Percentiles rank a stretch among this genome's conserved stretches.
Conservation (phyloP, 1,284 basidiomycete genomes). For the Boletellus dicymbophilus region DNA sequence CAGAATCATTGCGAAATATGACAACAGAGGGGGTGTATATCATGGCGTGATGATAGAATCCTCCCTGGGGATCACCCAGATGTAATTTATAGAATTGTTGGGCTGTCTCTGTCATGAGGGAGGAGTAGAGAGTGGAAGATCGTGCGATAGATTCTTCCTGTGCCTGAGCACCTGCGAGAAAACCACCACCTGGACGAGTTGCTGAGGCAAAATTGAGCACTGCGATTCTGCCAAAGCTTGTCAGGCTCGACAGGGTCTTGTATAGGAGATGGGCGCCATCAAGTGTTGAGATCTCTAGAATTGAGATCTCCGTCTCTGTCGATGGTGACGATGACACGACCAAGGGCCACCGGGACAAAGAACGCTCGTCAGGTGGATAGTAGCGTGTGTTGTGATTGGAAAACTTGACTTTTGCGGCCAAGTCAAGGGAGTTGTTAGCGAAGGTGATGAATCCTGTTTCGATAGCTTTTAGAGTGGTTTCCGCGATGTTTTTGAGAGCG, state of each 20-base stretch:
- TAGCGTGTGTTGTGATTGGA: constrained; percentile 43
- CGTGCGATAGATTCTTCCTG: constrained; percentile 77
- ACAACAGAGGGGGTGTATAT: constrained; percentile 61
- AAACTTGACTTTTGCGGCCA: constrained; percentile 33
- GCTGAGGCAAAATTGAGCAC: constrained; percentile 74
- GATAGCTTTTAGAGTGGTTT: constrained; percentile 32
- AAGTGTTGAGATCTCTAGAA: constrained; percentile 56
- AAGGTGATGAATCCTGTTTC: constrained; percentile 27
- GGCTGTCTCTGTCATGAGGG: constrained; percentile 53
- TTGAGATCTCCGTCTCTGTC: constrained; percentile 36
- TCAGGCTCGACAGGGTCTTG: constrained; percentile 19
- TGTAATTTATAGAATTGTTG: constrained; percentile 61
- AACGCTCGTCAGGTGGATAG: constrained; percentile 40
- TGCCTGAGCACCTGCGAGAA: constrained; percentile 62
- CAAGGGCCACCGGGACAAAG: constrained; percentile 40
- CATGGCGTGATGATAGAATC: constrained; percentile 70
- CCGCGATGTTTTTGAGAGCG: constrained; percentile 32
- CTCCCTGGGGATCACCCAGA: constrained; percentile 45
- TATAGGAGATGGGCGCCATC: constrained; percentile 43
- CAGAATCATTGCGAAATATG: constrained; percentile 58
- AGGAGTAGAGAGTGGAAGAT: constrained; percentile 61
- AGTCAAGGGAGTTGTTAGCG: constrained; percentile 27
- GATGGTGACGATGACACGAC: constrained; percentile 9
- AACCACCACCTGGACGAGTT: constrained; percentile 69
- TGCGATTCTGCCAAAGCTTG: constrained; percentile 43